Evolutionary conservation across 257 asterid genomes (phyloP), one percentile per base, ranked within the genome.

Genomic region (Marsdenia floribunda): DNA sequence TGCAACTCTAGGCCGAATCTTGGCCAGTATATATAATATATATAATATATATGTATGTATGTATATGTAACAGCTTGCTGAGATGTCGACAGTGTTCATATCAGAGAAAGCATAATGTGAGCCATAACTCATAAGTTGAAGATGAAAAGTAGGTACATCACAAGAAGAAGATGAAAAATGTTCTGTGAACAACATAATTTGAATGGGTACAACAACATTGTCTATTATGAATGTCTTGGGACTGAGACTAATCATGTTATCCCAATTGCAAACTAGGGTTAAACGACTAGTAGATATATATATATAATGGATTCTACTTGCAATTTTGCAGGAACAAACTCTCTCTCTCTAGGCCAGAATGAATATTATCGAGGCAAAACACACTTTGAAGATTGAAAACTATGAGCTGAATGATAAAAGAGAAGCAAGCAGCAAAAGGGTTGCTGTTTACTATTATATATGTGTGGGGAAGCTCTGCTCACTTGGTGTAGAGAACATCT

Each of bases 401-500:
- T 57, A 71, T n/a, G 82, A 79, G 67, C 42, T 61, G 35, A 77
- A 37, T 35, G 64, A 35, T 49, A 9, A 59, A 44, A 4, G 54
- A n/a, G 75, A 53, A 16, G 68, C 46, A 26, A 35, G 6, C 77
- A 68, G 74, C 33, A 29, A 29, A 71, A 50, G 26, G 33, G 50
- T 13, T 46, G 50, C 50, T 46, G 50, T 13, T 22, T 74, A 38
- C 71, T 52, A 50, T 70, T 68, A 64, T 26, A 29, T 29, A 29
- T 29, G 1, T 60, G 29, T 29, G 58, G 3, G 61, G 54, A 78
- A 49, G 67, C 71, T 24, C 73, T 81, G 88, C 88, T 89, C 88
- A 94, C 91, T 94, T 92, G 87, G 99, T 94, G 93, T 94, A 94
- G 75, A 92, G 96, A 70, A 94, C 99, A 79, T 94, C 99, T 87